phyloP scores from a whole-genome alignment of 2,329 filamentous ascomycete genomes.

The Pseudogymnoascus sp. region DNA sequence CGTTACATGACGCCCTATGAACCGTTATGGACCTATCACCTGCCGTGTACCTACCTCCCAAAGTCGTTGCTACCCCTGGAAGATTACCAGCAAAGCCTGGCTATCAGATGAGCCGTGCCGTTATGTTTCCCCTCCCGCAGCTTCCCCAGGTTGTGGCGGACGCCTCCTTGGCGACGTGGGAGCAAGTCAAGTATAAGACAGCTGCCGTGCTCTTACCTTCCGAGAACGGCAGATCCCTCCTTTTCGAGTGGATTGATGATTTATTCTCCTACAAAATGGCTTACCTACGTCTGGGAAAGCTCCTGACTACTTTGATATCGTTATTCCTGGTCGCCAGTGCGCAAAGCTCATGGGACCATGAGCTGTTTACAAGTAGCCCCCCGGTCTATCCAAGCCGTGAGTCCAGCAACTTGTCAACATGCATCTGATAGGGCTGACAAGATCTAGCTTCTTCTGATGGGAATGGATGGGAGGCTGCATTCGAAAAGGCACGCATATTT shows the following conservation, averaged over 20 bases:
- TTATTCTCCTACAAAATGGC: not conserved
- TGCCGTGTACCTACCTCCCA: not conserved
- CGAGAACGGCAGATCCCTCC: not conserved
- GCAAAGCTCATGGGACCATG: not conserved
- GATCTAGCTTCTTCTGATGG: constrained; percentile 26
- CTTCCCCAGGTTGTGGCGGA: not conserved
- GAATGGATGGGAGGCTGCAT: constrained; percentile 50
- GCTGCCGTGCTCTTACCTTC: not conserved
- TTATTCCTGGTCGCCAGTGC: not conserved
- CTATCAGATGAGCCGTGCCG: constrained; percentile 5
- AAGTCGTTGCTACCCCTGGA: not conserved
- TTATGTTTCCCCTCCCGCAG: not conserved
- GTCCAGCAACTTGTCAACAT: not conserved
- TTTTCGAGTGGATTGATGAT: not conserved
- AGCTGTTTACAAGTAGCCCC: not conserved
- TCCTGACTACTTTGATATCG: not conserved
- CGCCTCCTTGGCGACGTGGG: not conserved
- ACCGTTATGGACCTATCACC: not conserved
- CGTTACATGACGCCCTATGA: not conserved
- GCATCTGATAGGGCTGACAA: not conserved
- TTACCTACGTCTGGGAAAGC: not conserved
- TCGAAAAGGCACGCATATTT: constrained; percentile 53
- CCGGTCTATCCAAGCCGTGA: not conserved
- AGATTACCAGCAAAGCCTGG: not conserved
- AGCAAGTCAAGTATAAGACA: constrained; percentile 4